These are phyloP conservation scores for Solanum medicagineum DNA, from an alignment of 257 asterid genomes.

Conservation along the genomic window DNA sequence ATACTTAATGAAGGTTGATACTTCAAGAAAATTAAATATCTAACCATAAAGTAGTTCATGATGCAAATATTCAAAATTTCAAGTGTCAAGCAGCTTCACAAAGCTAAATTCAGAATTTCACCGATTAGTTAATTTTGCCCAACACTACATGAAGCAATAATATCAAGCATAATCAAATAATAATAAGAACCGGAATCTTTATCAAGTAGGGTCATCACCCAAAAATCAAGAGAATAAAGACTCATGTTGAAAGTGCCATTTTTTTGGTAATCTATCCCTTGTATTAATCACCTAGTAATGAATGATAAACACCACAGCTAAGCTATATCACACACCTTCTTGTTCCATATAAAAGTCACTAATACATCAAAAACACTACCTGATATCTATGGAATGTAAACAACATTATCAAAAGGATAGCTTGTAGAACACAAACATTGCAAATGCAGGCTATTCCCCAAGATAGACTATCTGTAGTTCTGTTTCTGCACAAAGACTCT, in stretches of 20 bases:
- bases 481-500: not conserved
- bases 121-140: too few species aligned
- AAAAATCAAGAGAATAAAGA: not conserved
- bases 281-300: not conserved
- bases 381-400: not conserved
- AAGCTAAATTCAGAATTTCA: too few species aligned
- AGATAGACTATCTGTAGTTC: not conserved
- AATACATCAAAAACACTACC: not conserved
- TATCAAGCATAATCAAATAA: not conserved
- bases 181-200: not conserved
- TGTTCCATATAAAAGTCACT: not conserved
- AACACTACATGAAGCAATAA: not conserved
- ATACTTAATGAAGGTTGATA: not conserved
- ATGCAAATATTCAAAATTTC: not conserved
- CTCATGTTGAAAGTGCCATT: not conserved
- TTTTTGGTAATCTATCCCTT: not conserved
- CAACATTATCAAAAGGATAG: too few species aligned
- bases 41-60: not conserved
- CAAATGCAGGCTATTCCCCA: not conserved
- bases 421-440: too few species aligned
- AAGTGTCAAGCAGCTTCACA: not conserved
- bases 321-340: not conserved
- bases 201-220: not conserved
- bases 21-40: not conserved
- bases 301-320: not conserved